These are phyloP conservation scores for Hericium alpestre DNA, from an alignment of 768 basidiomycete species.

Conservation along the genomic window DNA sequence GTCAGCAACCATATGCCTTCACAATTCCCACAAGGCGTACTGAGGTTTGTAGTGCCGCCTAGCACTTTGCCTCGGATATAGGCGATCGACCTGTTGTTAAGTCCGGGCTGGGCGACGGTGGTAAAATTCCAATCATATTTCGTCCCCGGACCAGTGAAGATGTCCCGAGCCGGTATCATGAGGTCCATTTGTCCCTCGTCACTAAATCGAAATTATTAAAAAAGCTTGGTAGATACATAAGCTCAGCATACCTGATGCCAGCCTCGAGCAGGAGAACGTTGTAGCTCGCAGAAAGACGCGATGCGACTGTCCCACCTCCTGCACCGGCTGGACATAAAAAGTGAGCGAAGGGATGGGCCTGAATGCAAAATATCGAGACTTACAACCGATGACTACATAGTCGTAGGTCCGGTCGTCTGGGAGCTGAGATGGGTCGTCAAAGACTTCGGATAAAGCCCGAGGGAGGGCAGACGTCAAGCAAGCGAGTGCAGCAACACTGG, in stretches of 20 bases:
- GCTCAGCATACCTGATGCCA: neutral
- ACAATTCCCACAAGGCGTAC: neutral
- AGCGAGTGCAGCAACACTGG: no score
- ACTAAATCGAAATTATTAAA: neutral
- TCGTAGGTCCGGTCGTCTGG: neutral
- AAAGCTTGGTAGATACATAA: neutral
- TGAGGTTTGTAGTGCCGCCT: neutral
- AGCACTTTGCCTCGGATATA: neutral
- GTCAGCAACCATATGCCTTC: neutral
- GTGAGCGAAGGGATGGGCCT: neutral
- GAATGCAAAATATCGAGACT: neutral
- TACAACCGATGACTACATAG: slow-evolving; percentile 1
- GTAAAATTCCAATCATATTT: slow-evolving; percentile 2
- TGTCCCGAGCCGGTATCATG: neutral
- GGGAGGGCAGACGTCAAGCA: no score
- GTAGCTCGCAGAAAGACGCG: neutral
- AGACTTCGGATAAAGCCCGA: no score
- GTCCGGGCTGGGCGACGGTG: neutral
- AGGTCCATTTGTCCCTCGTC: neutral
- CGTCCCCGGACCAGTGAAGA: neutral
- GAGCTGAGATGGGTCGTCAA: neutral
- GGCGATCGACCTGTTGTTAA: neutral
- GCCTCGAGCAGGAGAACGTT: slow-evolving; percentile 2
- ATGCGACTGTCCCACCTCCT: neutral
- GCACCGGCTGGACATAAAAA: neutral